Percentiles rank a stretch among this genome's conserved stretches.
Conservation (phyloP, 345 rosid genomes). For the Moringa oleifera region DNA sequence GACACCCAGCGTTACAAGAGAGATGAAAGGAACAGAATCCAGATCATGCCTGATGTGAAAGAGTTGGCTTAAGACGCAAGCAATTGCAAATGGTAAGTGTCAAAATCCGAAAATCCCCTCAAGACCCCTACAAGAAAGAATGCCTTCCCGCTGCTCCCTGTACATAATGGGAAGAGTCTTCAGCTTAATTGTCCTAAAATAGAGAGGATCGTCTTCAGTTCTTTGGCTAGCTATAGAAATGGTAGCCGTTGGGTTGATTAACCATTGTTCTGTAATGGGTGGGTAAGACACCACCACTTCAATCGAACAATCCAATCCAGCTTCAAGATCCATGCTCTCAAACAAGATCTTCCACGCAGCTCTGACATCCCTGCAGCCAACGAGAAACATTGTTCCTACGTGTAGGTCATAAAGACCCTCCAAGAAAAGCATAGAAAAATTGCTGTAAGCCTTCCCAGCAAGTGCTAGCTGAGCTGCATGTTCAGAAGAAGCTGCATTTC, state of each 20-base stretch:
- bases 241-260: constrained; percentile 67
- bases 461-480: constrained; percentile 66
- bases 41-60: constrained; percentile 40
- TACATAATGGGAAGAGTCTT: constrained; percentile 63
- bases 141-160: constrained; percentile 73
- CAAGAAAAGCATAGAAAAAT: constrained; percentile 57
- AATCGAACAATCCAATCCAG: constrained; percentile 69
- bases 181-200: constrained; percentile 44
- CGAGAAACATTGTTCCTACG: constrained; percentile 75
- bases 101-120: constrained; percentile 70
- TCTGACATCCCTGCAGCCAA: constrained; percentile 84
- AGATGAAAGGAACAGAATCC: constrained; percentile 50
- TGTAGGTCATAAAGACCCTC: constrained; percentile 82
- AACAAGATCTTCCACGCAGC: constrained; percentile 69
- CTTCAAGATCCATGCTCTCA: constrained; percentile 77
- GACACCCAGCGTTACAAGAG: constrained; percentile 82
- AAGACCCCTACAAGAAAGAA: constrained; percentile 62
- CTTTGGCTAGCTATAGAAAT: constrained; percentile 66
- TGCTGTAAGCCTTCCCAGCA: constrained; percentile 35
- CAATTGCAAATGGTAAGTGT: constrained; percentile 66
- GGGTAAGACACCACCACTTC: constrained; percentile 73
- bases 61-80: constrained; percentile 65
- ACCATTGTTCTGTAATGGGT: constrained; percentile 70
- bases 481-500: constrained; percentile 76
- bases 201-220: constrained; percentile 71